Evolutionary conservation across 345 rosid genomes (phyloP), one percentile per base, ranked within the genome.

Genomic region (Salix dunnii): DNA sequence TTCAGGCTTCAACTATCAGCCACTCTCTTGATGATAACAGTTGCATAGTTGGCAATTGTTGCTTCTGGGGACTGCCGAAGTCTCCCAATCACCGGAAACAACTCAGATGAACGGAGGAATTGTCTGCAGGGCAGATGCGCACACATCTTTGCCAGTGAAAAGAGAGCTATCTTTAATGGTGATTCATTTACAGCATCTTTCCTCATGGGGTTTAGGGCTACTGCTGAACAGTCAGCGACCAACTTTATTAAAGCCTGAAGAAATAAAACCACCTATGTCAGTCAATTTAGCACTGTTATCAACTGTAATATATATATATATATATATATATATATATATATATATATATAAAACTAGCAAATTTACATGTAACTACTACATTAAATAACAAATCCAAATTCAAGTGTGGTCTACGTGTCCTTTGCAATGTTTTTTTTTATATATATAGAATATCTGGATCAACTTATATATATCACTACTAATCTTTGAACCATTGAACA

Each of bases 121-220:
- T 85, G 88, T 69, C 91, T 83, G 89, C 99, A 96, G 27, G 91
- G 89, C 61, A 79, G 85, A 81, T 96, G 91, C 12, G 89, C 80
- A 76, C 97, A 91, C 98, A 96, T 93, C 88, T 96, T 96, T 17
- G 93, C 97, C 82, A 96, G 72, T 53, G 99, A 96, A 83, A 96
- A 93, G 17, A 96, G 91, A 66, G 95, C 97, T 18, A 96, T 91
- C 86, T 92, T 93, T 20, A 96, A 82, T 13, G 97, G 97, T 20
- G 99, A 96, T 79, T 94, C 99, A 27, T 89, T 83, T 55, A 87
- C 88, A 7, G 87, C 82, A 74, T 89, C 92, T 81, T 68, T 96
- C 85, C 88, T 90, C 70, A 83, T 89, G 25, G 98, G 97, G 77
- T 87, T 90, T 69, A 93, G 79, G 36, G 97, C 97, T 76, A 82